A percentile compares a stretch with the other conserved stretches of the same genome.
phyloP scores from a whole-genome alignment of 495 filamentous ascomycete genomes.

The Durotheca rogersii region DNA sequence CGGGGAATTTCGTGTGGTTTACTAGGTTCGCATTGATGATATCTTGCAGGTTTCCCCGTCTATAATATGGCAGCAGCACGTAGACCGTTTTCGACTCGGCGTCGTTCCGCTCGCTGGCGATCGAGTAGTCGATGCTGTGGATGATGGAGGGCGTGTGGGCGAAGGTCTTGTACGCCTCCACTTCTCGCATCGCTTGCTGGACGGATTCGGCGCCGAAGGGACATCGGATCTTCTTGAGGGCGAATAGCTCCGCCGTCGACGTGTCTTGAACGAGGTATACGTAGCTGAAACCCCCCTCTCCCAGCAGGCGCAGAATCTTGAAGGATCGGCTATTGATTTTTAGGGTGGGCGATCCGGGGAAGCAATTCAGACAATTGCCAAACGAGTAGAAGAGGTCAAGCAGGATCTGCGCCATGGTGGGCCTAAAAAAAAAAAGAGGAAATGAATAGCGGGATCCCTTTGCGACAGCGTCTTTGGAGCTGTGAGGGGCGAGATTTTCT shows the following conservation, averaged over 20 bases:
- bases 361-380: constrained; percentile 92
- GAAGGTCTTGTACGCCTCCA: constrained; percentile 94
- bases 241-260: constrained; percentile 75
- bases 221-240: constrained; percentile 97
- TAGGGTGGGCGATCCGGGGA: constrained; percentile 86
- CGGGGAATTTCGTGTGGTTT: constrained; percentile 92
- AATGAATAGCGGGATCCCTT: no score
- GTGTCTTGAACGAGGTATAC: constrained; percentile 97
- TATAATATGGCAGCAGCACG: constrained; percentile 92
- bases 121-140: constrained; percentile 79
- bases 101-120: constrained; percentile 57
- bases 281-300: constrained; percentile 97
- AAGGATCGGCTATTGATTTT: constrained; percentile 94
- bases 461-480: no score
- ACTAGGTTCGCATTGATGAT: constrained; percentile 98
- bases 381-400: constrained; percentile 88
- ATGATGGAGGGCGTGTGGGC: constrained; percentile 81
- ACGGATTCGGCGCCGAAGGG: constrained; percentile 97
- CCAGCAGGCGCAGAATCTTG: constrained; percentile 89
- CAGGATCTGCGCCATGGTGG: constrained; percentile 77
- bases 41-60: constrained; percentile 92
- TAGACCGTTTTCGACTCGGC: constrained; percentile 88
- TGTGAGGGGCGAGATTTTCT: no score
- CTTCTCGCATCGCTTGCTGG: constrained; percentile 88
- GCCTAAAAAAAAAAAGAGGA: no score